phyloP scores from a whole-genome alignment of 2,329 filamentous ascomycete genomes.

The Alternaria triticimaculans region DNA sequence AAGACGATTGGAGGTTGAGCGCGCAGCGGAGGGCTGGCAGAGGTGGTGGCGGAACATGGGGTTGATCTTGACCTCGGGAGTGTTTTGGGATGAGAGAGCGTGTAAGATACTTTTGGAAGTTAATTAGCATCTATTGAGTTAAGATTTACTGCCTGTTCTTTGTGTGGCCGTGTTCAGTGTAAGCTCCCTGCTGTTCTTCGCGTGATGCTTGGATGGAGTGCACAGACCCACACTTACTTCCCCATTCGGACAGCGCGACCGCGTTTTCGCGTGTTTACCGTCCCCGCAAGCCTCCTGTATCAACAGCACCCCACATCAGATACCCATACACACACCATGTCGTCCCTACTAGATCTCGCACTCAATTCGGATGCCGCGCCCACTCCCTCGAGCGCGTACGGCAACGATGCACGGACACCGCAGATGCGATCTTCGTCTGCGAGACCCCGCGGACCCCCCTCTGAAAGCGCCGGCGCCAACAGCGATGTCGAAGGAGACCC shows the following conservation, averaged over 20 bases:
- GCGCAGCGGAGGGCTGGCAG: constrained; percentile 85
- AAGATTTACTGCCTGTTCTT: neutral
- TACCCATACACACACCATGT: constrained; percentile 50
- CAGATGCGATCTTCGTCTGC: constrained; percentile 60
- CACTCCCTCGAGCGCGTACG: constrained; percentile 46
- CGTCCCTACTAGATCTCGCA: constrained; percentile 59
- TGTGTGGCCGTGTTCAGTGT: neutral
- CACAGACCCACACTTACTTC: constrained; percentile 24
- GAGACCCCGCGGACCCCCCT: constrained; percentile 60
- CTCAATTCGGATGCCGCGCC: constrained; percentile 56
- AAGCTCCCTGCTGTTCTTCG: neutral
- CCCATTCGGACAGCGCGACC: constrained; percentile 28
- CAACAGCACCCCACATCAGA: constrained; percentile 12
- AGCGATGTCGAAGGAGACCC: constrained; percentile 66
- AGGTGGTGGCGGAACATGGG: constrained; percentile 94
- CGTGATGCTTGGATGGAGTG: neutral
- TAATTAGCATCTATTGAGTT: neutral
- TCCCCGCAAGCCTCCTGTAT: constrained; percentile 17
- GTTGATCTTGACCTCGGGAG: constrained; percentile 52
- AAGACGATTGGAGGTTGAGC: constrained; percentile 94
- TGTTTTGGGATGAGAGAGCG: neutral
- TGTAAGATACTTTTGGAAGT: constrained; percentile 1
- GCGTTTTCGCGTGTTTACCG: constrained; percentile 32
- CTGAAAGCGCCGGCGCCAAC: constrained; percentile 57
- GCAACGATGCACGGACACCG: constrained; percentile 46